Base-by-base conservation (phyloP, 2,329 filamentous ascomycete genomes). In the Diplocarpon mali region DNA sequence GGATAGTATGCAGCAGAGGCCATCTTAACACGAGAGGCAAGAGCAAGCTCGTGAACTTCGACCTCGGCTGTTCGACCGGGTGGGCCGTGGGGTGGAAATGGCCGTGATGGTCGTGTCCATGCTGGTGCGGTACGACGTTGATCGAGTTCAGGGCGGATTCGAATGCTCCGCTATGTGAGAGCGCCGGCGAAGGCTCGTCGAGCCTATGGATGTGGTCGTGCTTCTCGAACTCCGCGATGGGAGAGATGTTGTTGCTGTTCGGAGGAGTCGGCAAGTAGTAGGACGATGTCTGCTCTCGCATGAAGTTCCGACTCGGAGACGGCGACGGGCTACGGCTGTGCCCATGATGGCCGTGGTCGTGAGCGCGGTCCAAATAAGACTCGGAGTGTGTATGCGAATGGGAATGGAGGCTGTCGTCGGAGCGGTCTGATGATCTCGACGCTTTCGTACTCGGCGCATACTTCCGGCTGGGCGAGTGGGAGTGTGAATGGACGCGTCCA, bases 1-100 rank as follows among this genome's bases (percentile, higher is more conserved):
- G 67, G 47, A 98, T 87, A 42, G 86, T 83, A 60, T 95, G 80
- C 14, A 95, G 58, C 29, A 96, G 71, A 0, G 90, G 89, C 61
- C 82, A 86, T 20, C 71, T 70, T 39, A 82, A 73, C 10, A 80
- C 82, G 44, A 76, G 72, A 0, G 73, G 72, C n/a, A 96, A 69
- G 3, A 96, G 63, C 44, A 82, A 73, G 12, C 72, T 75, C 0
- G 90, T 94, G 32, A 94, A 69, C 38, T 66, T 69, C 0, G 87
- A 93, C 34, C 77, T 71, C 38, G 72, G 38, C 24, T 40, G 38
- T 60, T 64, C 48, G 57, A 61, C 29, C 13, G 43, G 27, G 28
- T 49, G 47, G 34, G 48, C 35, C 41, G 62, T 53, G 12, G 41
- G 16, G 38, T 56, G 45, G 46, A 51, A 44, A 41, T 51, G 44